Percentiles rank a stretch among this genome's conserved stretches.
These are phyloP conservation scores for Rhizoctonia solani DNA, from an alignment of 1,284 basidiomycete genomes.

Conservation along the genomic window DNA sequence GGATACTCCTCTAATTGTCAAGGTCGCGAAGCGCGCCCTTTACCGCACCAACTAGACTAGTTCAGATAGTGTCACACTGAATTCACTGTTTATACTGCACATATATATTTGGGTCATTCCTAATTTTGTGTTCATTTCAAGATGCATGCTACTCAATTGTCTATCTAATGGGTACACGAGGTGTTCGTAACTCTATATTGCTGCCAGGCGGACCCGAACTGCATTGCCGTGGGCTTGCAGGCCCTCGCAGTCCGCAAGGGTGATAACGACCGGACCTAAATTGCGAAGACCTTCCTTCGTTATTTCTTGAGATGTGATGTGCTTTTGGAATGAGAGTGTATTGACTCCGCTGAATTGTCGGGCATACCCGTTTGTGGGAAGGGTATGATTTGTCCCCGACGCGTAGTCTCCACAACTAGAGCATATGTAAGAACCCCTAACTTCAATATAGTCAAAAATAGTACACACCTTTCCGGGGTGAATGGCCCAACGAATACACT, in stretches of 20 bases:
- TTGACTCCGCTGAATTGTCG: constrained; percentile 98
- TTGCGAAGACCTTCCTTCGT: constrained; percentile 75
- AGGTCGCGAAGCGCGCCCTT: constrained; percentile 89
- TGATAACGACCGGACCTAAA: constrained; percentile 88
- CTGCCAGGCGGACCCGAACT: constrained; percentile 66
- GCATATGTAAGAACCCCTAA: background rate
- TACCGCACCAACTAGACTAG: constrained; percentile 73
- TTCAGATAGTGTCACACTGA: background rate
- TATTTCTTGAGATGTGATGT: constrained; percentile 95
- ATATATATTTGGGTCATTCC: constrained; percentile 16
- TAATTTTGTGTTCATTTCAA: background rate
- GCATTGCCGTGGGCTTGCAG: constrained; percentile 93
- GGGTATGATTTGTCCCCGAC: constrained; percentile 97
- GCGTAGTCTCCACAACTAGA: constrained; percentile 95
- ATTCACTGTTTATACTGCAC: constrained; percentile 20
- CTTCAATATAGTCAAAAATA: background rate
- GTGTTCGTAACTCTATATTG: constrained; percentile 17
- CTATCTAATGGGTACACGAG: constrained; percentile 10
- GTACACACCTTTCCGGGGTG: constrained; percentile 85
- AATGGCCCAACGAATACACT: constrained; percentile 95
- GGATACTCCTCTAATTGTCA: constrained; percentile 81
- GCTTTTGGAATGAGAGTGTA: constrained; percentile 97
- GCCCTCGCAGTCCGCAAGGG: constrained; percentile 93
- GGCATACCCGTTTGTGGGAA: constrained; percentile 94
- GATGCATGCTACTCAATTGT: constrained; percentile 18